Base-by-base conservation (phyloP, 2,329 filamentous ascomycete genomes). In the Ceratocystis lukuohia region DNA sequence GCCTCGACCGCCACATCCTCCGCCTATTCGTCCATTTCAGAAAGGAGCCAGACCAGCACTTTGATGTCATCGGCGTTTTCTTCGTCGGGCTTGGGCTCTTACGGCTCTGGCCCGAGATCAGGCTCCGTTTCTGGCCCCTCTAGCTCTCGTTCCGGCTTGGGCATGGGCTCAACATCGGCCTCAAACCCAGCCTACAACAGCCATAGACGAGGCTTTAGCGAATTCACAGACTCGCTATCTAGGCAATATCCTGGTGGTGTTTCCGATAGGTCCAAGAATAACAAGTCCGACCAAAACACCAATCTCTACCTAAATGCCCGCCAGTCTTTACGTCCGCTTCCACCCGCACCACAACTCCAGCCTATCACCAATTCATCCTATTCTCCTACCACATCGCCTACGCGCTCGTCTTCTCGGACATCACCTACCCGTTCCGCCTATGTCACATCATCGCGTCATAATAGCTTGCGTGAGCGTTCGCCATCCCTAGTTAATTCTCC, bases 141-240 rank as follows among this genome's bases (percentile, higher is more conserved):
- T 30, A 28, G 56, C 12, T 17, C 56, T n/a, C 25, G 56, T 15
- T 37, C 56, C n/a, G 56, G 56, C 56, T 37, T 30, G 5, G 56
- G 56, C 22, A 12, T 33, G 12, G 25, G 53, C 12, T 15, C 30
- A 20, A 20, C 15, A 20, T 91, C 89, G 41, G 84, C 83, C 73
- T 79, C 79, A 59, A 83, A 84, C 74, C 70, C 73, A 20, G 69
- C 76, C 68, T 73, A 74, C 68, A 71, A 76, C 68, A 80, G 81
- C 62, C 89, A 93, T 73, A 88, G 85, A 74, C 84, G 90, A 74
- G 88, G 88, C 68, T 82, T 86, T 74, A 93, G 89, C 76, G 89
- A 94, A 78, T 82, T 82, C 67, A 80, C 81, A 68, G 79, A 80
- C 56, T 81, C 85, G 72, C 74, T 80, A 70, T 75, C 79, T 68